These are phyloP conservation scores for Pyrenula massariospora DNA, from an alignment of 495 filamentous ascomycete genomes.

Conservation along the genomic window DNA sequence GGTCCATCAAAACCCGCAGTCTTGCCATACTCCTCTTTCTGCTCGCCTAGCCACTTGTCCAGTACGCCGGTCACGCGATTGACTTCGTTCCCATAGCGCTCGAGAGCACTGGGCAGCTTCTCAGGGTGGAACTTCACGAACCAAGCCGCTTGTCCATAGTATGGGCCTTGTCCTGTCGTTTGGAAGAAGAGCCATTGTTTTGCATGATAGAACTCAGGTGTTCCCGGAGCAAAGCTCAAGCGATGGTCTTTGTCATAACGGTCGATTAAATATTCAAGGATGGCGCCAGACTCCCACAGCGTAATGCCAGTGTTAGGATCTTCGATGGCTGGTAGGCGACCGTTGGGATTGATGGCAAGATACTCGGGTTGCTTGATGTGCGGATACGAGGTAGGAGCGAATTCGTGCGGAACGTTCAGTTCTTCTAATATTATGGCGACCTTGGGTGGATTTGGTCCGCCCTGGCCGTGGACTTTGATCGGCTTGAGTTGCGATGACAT, in stretches of 20 bases:
- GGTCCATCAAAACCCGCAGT: conserved; percentile 4
- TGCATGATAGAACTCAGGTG: conserved; percentile 20
- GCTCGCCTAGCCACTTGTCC: conserved; percentile 11
- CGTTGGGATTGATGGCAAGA: conserved; percentile 49
- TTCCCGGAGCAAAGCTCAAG: conserved; percentile 29
- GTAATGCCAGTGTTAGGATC: conserved; percentile 44
- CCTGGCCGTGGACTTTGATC: conserved; percentile 21
- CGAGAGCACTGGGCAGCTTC: conserved; percentile 23
- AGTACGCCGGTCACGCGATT: conserved; percentile 28
- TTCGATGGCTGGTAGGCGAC: conserved; percentile 44
- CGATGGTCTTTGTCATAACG: conserved; percentile 44
- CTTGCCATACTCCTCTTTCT: conserved; percentile 3
- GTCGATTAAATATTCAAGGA: conserved; percentile 49
- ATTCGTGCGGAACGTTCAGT: conserved; percentile 16
- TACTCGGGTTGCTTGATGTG: conserved; percentile 40
- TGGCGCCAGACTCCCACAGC: conserved; percentile 53
- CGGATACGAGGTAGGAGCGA: conserved; percentile 15
- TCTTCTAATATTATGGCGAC: conserved; percentile 37
- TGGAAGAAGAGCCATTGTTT: conserved; percentile 35
- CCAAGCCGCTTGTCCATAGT: conserved; percentile 32
- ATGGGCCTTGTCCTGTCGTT: conserved; percentile 33
- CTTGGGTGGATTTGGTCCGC: conserved; percentile 36
- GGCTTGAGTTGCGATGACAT: conserved; percentile 16
- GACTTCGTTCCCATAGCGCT: conserved; percentile 31
- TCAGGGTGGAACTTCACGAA: conserved; percentile 25